Evolutionary conservation across 2,329 filamentous ascomycete species (phyloP).

Genomic region (Stylonectria norvegica): DNA sequence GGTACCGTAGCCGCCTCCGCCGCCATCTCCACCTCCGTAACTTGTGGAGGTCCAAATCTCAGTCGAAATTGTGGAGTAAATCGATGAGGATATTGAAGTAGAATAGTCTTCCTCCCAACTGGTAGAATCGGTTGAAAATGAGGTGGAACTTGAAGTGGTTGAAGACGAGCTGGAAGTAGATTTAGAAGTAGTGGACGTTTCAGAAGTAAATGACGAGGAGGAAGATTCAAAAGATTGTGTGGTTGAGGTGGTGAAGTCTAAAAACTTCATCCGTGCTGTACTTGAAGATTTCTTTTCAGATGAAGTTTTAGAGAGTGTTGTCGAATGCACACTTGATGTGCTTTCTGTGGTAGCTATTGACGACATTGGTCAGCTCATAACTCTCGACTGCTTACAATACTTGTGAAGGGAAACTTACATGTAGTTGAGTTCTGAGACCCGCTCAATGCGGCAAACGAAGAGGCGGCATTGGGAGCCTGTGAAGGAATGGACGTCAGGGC

Average conservation of each 20-base stretch:
- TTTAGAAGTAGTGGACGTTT: neutral
- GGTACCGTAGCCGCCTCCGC: slow-evolving; percentile 8
- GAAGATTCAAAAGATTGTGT: neutral
- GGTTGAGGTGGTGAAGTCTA: slow-evolving; percentile 5
- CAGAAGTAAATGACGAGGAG: neutral
- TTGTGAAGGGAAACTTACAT: slow-evolving; percentile 20
- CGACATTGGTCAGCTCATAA: slow-evolving; percentile 15
- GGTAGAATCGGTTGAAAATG: neutral
- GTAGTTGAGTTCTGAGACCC: slow-evolving; percentile 17
- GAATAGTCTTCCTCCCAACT: slow-evolving; percentile 7
- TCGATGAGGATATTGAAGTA: slow-evolving; percentile 21
- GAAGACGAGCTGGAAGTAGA: neutral
- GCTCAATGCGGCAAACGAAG: slow-evolving; percentile 9
- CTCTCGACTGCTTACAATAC: slow-evolving; percentile 11
- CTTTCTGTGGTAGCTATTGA: slow-evolving; percentile 8
- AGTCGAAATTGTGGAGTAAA: slow-evolving; percentile 25
- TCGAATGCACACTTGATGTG: slow-evolving; percentile 12
- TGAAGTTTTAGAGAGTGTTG: slow-evolving; percentile 17
- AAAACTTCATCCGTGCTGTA: neutral
- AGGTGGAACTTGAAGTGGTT: neutral
- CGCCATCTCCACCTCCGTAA: slow-evolving; percentile 12
- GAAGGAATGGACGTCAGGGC: slow-evolving; percentile 14
- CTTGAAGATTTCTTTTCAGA: slow-evolving; percentile 12
- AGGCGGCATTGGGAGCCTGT: slow-evolving; percentile 13
- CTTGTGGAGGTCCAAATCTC: slow-evolving; percentile 23